Evolutionary conservation across 169 alveolate genomes (phyloP), one percentile per base, ranked within the genome.

Genomic region (Eimeria necatrix): DNA sequence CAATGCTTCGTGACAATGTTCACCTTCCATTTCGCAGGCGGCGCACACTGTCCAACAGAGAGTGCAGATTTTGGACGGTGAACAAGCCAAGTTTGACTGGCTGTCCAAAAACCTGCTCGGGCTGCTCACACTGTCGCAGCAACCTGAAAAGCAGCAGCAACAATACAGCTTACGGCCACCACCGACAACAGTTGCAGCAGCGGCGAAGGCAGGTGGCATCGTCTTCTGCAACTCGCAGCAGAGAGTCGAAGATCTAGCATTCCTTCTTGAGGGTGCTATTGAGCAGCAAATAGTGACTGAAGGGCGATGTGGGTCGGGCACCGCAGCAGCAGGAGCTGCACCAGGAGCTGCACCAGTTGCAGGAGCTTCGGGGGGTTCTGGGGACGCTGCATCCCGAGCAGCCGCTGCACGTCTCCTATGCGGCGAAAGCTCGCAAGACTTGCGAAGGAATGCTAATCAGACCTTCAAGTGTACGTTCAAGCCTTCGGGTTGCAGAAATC

Each of bases 151-250:
- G 51, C 53, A 32, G 90, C 81, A 49, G 74, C 76, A 71, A 76
- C 90, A 76, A n/a, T 68, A 48, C 61, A 26, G 70, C 41, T 8
- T 26, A 49, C 93, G 80, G 68, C 56, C 85, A 41, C 81, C 89
- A 32, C 91, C 91, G 1, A 8, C 94, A 53, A 52, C 94, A 1
- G 73, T 59, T n/a, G 78, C 88, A 4, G 53, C n/a, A n/a, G 90
- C 84, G 18, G 80, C 91, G n/a, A 49, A 46, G 2, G 91, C 91
- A 22, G 81, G 88, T 24, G 90, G 81, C 32, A 91, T 91, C 56
- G 48, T 91, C 73, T 91, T 91, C n/a, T 91, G 95, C 84, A 91
- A 61, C 85, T 74, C 95, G 26, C 95, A 91, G 74, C 95, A 91
- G 91, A 59, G 95, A 22, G 87, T 81, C 41, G 95, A 91, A 48